Base-by-base conservation (phyloP, 176 grass and related monocot genomes). In the Ananas comosus region DNA sequence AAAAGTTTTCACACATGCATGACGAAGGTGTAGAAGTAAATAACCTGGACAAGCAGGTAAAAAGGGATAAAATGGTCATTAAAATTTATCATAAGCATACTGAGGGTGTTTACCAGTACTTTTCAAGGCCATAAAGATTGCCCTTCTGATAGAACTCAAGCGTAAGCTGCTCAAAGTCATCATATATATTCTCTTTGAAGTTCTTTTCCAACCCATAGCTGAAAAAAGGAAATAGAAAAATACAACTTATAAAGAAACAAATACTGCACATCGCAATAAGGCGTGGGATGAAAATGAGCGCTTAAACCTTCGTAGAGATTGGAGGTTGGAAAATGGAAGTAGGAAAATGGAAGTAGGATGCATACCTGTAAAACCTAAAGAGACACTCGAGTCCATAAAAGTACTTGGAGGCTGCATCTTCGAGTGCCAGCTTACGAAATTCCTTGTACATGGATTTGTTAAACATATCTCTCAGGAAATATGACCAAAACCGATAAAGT, bases 351-450 rank as follows among this genome's bases (percentile, higher is more conserved):
- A 61, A 61, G 56, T 14, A 61, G 16, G 13, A 10, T 10, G 10
- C n/a, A 12, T 80, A 93, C 95, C 95, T 99, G 82, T 94, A 99
- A 88, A 94, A 99, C 86, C 95, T 93, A 78, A 99, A 99, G 73
- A 99, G 90, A 63, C 95, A 99, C 59, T 99, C 87, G 9, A 99
- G 82, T 42, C 95, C 90, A 84, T 99, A 99, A 82, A 80, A 88
- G 78, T 99, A 99, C 67, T 78, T 94, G 58, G 90, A 85, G 84
- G 66, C 80, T 13, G 90, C 84, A 76, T 99, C 95, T 67, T 99
- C 95, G 48, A 91, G 78, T 22, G 95, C 82, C 2, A 99, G 81
- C 65, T 93, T 84, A 76, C 69, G 78, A 80, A 99, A 99, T 68
- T 99, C 72, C 25, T 91, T 82, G 56, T 99, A 99, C 87, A 99